These are phyloP conservation scores for Colletotrichum sp. DNA, from an alignment of 2,329 filamentous ascomycete genomes.

Conservation along the genomic window DNA sequence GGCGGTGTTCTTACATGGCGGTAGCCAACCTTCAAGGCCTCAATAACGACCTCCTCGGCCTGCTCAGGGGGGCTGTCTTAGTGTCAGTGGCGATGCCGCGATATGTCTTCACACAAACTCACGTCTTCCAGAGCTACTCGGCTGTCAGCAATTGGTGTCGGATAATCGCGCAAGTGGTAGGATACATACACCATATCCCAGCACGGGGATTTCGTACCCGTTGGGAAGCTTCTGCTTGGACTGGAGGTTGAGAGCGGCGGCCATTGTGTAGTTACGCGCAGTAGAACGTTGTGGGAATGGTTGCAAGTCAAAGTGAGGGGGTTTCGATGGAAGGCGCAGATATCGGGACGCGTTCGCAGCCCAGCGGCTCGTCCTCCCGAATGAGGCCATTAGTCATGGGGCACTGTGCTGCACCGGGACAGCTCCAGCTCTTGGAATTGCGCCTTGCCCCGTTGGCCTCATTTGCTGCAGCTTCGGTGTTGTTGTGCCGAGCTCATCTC, in stretches of 20 bases:
- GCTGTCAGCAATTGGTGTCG: background rate
- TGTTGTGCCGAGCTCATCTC: conserved; percentile 6
- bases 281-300: background rate
- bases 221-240: conserved; percentile 59
- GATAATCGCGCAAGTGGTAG: background rate
- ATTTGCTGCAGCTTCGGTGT: conserved; percentile 14
- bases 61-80: conserved; percentile 34
- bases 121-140: conserved; percentile 58
- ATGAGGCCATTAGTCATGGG: conserved; percentile 13
- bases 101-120: conserved; percentile 21
- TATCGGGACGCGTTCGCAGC: background rate
- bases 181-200: conserved; percentile 58
- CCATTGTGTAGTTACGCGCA: conserved; percentile 36
- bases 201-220: conserved; percentile 54
- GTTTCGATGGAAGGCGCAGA: background rate
- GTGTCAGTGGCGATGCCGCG: background rate
- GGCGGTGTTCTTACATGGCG: conserved; percentile 46
- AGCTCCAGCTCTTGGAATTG: background rate
- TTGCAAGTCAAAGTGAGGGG: background rate
- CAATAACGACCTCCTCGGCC: conserved; percentile 41
- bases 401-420: background rate
- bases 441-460: background rate
- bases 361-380: background rate
- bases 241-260: conserved; percentile 44
- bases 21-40: conserved; percentile 56